Evolutionary conservation across 1,139 yeast species (phyloP).

Genomic region (Candida sp.): DNA sequence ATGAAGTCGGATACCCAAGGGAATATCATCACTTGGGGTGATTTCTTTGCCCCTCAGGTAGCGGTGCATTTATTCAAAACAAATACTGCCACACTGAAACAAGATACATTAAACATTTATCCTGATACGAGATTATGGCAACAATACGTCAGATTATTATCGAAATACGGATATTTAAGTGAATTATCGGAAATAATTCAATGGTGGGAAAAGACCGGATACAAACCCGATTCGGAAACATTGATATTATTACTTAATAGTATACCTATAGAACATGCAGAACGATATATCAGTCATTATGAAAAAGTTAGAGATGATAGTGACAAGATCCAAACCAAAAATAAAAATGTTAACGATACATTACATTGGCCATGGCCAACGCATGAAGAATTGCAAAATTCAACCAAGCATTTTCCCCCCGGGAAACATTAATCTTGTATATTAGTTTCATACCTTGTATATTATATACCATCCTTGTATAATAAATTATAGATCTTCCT

Average conservation of each 20-base stretch:
- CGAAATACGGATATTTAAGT: conserved; percentile 42
- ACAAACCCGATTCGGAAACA: conserved; percentile 39
- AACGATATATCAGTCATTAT: conserved; percentile 39
- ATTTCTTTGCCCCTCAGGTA: conserved; percentile 54
- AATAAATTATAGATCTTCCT: not conserved
- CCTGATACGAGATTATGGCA: conserved; percentile 51
- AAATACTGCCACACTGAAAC: conserved; percentile 24
- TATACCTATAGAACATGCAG: conserved; percentile 37
- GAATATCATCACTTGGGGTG: conserved; percentile 39
- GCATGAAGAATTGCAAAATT: conserved; percentile 11
- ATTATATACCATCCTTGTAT: not conserved
- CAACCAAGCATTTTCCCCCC: not conserved
- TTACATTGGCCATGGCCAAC: conserved; percentile 26
- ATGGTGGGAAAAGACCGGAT: conserved; percentile 57
- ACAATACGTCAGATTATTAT: conserved; percentile 48
- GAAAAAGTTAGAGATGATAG: conserved; percentile 19
- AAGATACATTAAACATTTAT: conserved; percentile 19
- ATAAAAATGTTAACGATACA: conserved; percentile 4
- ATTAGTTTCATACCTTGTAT: not conserved
- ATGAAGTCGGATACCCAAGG: conserved; percentile 11
- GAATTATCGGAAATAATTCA: conserved; percentile 51
- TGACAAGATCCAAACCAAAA: not conserved
- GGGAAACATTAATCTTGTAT: not conserved
- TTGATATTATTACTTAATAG: conserved; percentile 34
- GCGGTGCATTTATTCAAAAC: conserved; percentile 56